Base-by-base conservation (phyloP, 805 yeast genomes). In the Candida anglica region DNA sequence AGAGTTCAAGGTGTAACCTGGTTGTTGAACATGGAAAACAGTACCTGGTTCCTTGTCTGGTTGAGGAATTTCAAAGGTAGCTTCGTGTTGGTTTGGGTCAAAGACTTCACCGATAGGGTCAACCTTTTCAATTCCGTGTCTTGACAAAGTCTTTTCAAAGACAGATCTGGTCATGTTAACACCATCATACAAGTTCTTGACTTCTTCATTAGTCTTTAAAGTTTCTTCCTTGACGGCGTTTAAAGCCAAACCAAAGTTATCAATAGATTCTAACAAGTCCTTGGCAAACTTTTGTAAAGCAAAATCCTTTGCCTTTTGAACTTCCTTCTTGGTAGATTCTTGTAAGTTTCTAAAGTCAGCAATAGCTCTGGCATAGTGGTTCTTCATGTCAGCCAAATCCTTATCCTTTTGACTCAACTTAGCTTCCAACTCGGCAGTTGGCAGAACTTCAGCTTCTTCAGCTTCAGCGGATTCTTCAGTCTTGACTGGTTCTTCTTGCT, bases 331-430 rank as follows among this genome's bases (percentile, higher is more conserved):
- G 40, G 96, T 86, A 33, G 89, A 80, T 55, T 85, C 91, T 69
- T 88, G 97, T 50, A 88, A 70, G 63, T 86, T 87, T 50, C 95
- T 79, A 80, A 87, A 89, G 60, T 88, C 97, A 17, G 96, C 96
- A 37, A 87, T 74, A 16, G 95, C 74, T 47, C 95, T 78, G 37
- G 86, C 71, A 53, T 84, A 81, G 48, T 81, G 79, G 59, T 87
- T 94, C 60, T 86, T 88, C 66, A 84, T 67, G 47, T 83, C 87
- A 17, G 88, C 88, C 43, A 73, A 69, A 43, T 88, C 95, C 53
- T 78, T 79, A 48, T 74, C 81, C 54, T 79, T 86, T 36, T 69
- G 68, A 22, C 61, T 72, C 42, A 77, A 64, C 55, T 82, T 78
- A 18, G 61, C 64, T 51, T 75, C 67, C 41, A 81, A 50, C 36